Evolutionary conservation across 1,284 basidiomycete species (phyloP).

Genomic region (Ceratobasidium sp.): DNA sequence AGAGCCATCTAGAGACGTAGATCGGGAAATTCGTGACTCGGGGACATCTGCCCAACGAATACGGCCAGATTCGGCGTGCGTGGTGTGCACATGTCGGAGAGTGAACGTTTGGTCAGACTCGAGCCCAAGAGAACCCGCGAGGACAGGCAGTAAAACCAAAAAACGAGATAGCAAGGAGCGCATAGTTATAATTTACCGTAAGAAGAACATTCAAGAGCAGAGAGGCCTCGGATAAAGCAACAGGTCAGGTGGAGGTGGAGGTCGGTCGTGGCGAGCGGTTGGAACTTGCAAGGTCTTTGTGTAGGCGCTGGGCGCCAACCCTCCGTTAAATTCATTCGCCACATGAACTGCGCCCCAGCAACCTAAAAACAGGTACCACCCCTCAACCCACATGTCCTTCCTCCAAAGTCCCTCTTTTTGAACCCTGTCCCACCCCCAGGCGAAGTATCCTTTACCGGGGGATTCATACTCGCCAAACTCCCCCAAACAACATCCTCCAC

Average conservation of each 20-base stretch:
- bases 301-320: too few relatives aligned
- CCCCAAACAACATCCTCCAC: constrained; percentile 59
- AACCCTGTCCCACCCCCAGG: constrained; percentile 32
- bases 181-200: background rate
- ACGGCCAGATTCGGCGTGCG: constrained; percentile 31
- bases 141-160: constrained; percentile 50
- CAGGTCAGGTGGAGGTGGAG: too few relatives aligned
- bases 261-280: too few relatives aligned
- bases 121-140: background rate
- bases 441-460: constrained; percentile 50
- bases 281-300: too few relatives aligned
- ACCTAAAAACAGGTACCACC: background rate
- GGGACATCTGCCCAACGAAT: constrained; percentile 30
- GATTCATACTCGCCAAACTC: constrained; percentile 55
- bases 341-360: too few relatives aligned
- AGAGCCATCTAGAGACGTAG: constrained; percentile 49
- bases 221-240: too few relatives aligned
- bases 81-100: constrained; percentile 24
- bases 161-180: background rate
- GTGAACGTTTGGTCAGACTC: constrained; percentile 7
- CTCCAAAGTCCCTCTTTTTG: constrained; percentile 20
- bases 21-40: background rate
- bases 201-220: too few relatives aligned
- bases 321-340: too few relatives aligned
- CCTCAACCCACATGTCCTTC: background rate